phyloP scores from a whole-genome alignment of 495 filamentous ascomycete species.

The Ramalina peruviana region DNA sequence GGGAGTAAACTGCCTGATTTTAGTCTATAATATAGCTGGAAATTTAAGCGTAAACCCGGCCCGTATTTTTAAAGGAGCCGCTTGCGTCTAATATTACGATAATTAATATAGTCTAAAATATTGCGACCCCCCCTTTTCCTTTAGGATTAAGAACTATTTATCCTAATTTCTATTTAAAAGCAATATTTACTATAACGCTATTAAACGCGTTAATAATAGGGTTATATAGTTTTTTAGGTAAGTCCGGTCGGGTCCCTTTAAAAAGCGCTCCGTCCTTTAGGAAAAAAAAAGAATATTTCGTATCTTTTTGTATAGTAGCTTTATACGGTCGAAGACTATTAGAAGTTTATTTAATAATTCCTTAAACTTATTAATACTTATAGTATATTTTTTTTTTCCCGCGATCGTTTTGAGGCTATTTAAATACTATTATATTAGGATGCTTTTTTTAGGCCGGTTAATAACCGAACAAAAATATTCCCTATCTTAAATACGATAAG shows the following conservation, averaged over 20 bases:
- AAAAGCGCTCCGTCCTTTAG: neutral
- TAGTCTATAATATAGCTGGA: too few relatives aligned
- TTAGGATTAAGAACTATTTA: neutral
- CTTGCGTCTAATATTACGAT: too few relatives aligned
- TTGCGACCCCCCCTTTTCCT: neutral
- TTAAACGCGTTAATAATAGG: constrained; percentile 5
- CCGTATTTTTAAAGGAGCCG: too few relatives aligned
- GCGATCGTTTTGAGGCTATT: neutral
- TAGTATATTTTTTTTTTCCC: neutral
- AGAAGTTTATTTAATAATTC: constrained; percentile 1
- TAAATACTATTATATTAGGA: neutral
- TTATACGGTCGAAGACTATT: neutral
- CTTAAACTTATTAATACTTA: neutral
- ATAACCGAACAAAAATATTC: neutral
- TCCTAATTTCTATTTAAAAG: neutral
- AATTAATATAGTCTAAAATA: too few relatives aligned
- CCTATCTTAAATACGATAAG: constrained; percentile 4
- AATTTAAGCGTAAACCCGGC: too few relatives aligned
- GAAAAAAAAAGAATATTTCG: neutral
- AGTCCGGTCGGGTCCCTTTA: neutral
- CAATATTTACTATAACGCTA: constrained; percentile 7
- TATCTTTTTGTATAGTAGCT: neutral
- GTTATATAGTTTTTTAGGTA: constrained; percentile 1
- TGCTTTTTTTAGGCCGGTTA: neutral
- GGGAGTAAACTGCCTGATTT: too few relatives aligned